Evolutionary conservation across 345 rosid species (phyloP).

Genomic region (Kandelia obovata): DNA sequence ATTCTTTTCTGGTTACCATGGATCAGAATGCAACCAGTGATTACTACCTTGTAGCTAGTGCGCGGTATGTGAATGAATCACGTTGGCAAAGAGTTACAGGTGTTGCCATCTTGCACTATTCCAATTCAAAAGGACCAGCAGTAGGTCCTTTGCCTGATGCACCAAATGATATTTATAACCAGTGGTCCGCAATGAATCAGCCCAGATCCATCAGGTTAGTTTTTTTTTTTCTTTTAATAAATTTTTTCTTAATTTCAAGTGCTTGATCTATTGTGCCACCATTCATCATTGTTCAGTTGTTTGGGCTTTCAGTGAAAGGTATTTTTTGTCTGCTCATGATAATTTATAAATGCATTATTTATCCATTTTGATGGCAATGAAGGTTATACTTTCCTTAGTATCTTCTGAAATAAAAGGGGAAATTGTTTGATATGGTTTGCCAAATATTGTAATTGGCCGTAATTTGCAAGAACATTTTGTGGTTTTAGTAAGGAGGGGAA

Average conservation of each 20-base stretch:
- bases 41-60: conserved; percentile 92
- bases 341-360: neutral
- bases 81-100: conserved; percentile 91
- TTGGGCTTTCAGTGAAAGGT: too few relatives aligned
- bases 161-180: conserved; percentile 58
- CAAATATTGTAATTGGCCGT: too few relatives aligned
- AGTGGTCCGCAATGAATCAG: conserved; percentile 82
- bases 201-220: conserved; percentile 73
- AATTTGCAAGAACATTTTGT: too few relatives aligned
- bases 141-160: conserved; percentile 79
- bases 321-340: neutral
- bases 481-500: too few relatives aligned
- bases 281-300: neutral
- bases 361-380: neutral
- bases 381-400: neutral
- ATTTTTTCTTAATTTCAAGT: conserved; percentile 2
- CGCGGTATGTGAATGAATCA: conserved; percentile 85
- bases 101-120: conserved; percentile 85
- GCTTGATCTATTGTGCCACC: neutral
- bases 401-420: neutral
- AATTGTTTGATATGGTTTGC: too few relatives aligned
- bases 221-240: neutral
- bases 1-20: conserved; percentile 84
- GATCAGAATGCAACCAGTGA: conserved; percentile 80
- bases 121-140: conserved; percentile 80